A percentile compares a stretch with the other conserved stretches of the same genome.
phyloP scores from a whole-genome alignment of 805 yeast genomes.

The Kodamaea kakaduensis region DNA sequence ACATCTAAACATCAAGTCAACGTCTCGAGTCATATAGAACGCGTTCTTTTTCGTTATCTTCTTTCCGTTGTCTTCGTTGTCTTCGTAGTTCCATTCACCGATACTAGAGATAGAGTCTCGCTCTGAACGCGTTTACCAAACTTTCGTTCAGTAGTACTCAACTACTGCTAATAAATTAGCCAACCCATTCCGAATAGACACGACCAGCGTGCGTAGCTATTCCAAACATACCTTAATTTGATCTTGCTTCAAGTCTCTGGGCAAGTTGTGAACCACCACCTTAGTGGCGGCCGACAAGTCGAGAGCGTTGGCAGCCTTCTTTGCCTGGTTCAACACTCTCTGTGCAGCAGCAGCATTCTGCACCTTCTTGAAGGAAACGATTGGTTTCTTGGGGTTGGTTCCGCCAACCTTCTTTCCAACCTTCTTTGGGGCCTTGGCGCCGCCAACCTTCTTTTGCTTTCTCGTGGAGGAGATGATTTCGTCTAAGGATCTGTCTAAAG shows the following conservation, averaged over 20 bases:
- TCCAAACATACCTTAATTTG: constrained; percentile 76
- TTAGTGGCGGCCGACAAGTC: constrained; percentile 64
- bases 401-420: constrained; percentile 36
- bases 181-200: too few relatives aligned
- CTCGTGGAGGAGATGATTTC: constrained; percentile 75
- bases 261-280: constrained; percentile 78
- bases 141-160: too few relatives aligned
- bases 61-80: too few relatives aligned
- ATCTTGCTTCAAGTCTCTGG: constrained; percentile 79
- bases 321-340: constrained; percentile 14
- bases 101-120: too few relatives aligned
- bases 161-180: too few relatives aligned
- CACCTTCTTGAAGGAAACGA: constrained; percentile 27
- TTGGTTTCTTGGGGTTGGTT: constrained; percentile 19
- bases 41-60: too few relatives aligned
- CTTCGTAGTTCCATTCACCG: too few relatives aligned
- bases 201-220: constrained; percentile 1
- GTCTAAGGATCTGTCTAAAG: constrained; percentile 90
- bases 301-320: constrained; percentile 21
- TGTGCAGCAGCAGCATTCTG: constrained; percentile 25
- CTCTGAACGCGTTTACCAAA: too few relatives aligned
- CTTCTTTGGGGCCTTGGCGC: constrained; percentile 26
- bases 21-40: too few relatives aligned
- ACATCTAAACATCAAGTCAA: too few relatives aligned
- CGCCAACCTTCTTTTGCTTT: constrained; percentile 20